Evolutionary conservation across 2,329 filamentous ascomycete genomes (phyloP).

Genomic region (Epichloe uncinata): DNA sequence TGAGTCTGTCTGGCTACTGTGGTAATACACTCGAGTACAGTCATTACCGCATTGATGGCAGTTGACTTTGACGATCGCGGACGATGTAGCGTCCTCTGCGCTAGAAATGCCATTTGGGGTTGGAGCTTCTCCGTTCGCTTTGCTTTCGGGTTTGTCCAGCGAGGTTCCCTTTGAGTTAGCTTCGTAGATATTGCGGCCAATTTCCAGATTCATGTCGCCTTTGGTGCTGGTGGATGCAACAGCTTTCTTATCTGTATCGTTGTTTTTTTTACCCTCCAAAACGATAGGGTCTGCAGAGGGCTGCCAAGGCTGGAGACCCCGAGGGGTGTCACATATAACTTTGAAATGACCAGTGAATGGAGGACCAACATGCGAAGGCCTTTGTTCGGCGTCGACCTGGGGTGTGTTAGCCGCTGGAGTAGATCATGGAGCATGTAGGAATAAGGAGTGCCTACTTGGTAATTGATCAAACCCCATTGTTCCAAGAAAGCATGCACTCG

Average conservation of each 20-base stretch:
- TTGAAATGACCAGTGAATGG: constrained; percentile 97
- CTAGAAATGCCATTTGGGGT: constrained; percentile 50
- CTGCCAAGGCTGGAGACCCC: constrained; percentile 90
- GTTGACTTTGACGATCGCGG: constrained; percentile 55
- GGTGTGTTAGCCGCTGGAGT: constrained; percentile 5
- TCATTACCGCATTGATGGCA: constrained; percentile 90
- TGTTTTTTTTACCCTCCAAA: constrained; percentile 44
- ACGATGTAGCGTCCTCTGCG: constrained; percentile 50
- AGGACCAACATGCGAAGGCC: constrained; percentile 88
- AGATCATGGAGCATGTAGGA: not conserved
- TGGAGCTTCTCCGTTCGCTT: constrained; percentile 62
- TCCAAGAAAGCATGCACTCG: constrained; percentile 94
- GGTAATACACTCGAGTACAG: constrained; percentile 55
- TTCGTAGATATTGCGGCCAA: constrained; percentile 92
- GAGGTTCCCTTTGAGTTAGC: constrained; percentile 66
- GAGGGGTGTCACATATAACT: constrained; percentile 81
- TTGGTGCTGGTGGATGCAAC: constrained; percentile 54
- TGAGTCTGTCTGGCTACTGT: constrained; percentile 42
- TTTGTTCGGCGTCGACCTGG: constrained; percentile 89
- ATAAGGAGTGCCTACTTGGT: constrained; percentile 54
- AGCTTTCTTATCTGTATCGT: constrained; percentile 62
- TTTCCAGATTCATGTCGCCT: constrained; percentile 77
- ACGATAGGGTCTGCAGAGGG: constrained; percentile 65
- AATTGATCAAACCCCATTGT: constrained; percentile 98
- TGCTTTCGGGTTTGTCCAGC: constrained; percentile 55